Percentiles rank a stretch among this genome's conserved stretches.
Evolutionary conservation across 2,329 filamentous ascomycete species (phyloP).

Genomic region (Sclerotinia minor): DNA sequence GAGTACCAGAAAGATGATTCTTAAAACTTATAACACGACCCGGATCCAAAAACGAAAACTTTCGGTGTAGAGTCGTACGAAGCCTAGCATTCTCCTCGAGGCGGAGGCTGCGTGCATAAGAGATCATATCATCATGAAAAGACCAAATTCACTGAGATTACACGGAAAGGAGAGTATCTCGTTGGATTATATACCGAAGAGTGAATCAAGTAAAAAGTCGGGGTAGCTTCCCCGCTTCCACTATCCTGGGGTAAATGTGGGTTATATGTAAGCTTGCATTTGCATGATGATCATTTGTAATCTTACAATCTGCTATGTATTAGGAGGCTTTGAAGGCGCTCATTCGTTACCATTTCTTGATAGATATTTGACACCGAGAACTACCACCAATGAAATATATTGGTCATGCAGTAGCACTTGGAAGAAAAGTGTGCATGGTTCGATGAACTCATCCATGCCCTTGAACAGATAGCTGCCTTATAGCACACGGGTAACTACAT

Average conservation of each 20-base stretch:
- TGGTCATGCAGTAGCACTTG: not conserved
- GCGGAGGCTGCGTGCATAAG: not conserved
- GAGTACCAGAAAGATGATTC: not conserved
- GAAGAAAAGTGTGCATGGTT: no score
- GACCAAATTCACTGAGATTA: not conserved
- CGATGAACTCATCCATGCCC: not conserved
- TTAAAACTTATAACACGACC: not conserved
- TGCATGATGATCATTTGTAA: no score
- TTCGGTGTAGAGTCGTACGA: not conserved
- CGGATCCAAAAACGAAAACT: not conserved
- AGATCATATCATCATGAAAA: not conserved
- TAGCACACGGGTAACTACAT: not conserved
- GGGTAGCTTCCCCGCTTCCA: slow-evolving; percentile 1
- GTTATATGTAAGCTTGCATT: not conserved
- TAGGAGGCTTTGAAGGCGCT: not conserved
- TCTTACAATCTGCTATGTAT: not conserved
- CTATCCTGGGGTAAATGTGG: slow-evolving; percentile 1
- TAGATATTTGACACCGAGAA: no score
- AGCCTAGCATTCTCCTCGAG: not conserved
- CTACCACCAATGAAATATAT: not conserved
- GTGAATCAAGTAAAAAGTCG: slow-evolving; percentile 6
- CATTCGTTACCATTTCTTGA: not conserved
- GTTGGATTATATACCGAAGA: slow-evolving; percentile 5
- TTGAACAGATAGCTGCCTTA: not conserved
- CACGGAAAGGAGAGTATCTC: not conserved